Evolutionary conservation across 78 protist species (phyloP).

Genomic region (Dictyostelium intermedium): DNA sequence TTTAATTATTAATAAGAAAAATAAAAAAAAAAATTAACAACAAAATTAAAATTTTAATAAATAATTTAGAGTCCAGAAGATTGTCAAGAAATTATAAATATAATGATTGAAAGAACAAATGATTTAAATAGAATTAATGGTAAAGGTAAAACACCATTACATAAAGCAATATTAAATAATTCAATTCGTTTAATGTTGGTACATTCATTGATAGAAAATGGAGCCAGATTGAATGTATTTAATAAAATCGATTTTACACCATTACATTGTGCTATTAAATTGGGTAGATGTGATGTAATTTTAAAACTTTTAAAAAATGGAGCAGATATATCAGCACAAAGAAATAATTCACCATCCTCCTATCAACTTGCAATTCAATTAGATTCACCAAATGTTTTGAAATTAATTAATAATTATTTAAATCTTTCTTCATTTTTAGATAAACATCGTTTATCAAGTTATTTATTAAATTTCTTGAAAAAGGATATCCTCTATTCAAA

Average conservation of each 20-base stretch:
- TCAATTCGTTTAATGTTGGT: constrained; percentile 62
- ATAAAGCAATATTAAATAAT: constrained; percentile 78
- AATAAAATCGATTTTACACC: constrained; percentile 38
- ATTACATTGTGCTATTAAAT: constrained; percentile 72
- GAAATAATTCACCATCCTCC: neutral
- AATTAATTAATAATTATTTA: neutral
- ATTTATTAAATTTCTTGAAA: neutral
- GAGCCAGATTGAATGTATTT: constrained; percentile 50
- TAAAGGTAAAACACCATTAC: constrained; percentile 85
- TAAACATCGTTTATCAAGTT: neutral
- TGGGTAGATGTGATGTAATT: constrained; percentile 76
- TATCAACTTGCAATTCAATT: constrained; percentile 1
- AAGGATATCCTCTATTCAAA: neutral
- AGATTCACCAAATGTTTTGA: neutral
- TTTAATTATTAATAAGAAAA: no score
- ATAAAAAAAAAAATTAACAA: constrained; percentile 18
- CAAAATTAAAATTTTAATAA: no score
- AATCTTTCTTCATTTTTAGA: neutral
- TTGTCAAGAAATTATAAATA: neutral
- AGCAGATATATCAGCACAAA: constrained; percentile 38
- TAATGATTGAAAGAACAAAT: constrained; percentile 12
- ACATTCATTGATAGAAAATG: constrained; percentile 11
- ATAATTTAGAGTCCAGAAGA: neutral
- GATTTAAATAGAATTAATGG: constrained; percentile 60
- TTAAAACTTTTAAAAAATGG: constrained; percentile 32